A percentile compares a stretch with the other conserved stretches of the same genome.
phyloP scores from a whole-genome alignment of 768 basidiomycete genomes.

The Astraeus odoratus region DNA sequence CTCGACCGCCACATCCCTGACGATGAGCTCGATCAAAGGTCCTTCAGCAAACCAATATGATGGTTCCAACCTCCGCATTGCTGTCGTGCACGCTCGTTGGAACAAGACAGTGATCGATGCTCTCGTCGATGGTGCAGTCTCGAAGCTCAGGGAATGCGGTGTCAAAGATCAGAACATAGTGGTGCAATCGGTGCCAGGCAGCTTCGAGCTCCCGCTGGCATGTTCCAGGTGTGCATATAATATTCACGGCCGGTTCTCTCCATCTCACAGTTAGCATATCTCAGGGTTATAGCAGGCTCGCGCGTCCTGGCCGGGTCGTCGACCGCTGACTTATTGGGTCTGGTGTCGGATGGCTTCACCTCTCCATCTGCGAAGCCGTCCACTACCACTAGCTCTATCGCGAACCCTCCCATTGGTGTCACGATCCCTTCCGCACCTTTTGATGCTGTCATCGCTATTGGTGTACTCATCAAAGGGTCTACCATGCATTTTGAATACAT shows the following conservation, averaged over 20 bases:
- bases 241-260: constrained; percentile 3
- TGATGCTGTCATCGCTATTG: constrained; percentile 94
- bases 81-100: constrained; percentile 96
- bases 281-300: constrained; percentile 83
- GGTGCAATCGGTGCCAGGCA: constrained; percentile 88
- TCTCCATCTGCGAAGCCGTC: constrained; percentile 30
- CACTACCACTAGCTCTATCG: constrained; percentile 30
- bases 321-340: constrained; percentile 68
- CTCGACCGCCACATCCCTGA: too few species aligned
- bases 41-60: constrained; percentile 59
- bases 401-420: constrained; percentile 38
- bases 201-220: constrained; percentile 88
- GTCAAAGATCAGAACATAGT: constrained; percentile 89
- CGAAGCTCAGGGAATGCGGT: constrained; percentile 76
- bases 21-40: constrained; percentile 64
- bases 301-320: constrained; percentile 73
- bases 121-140: constrained; percentile 71
- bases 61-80: constrained; percentile 75
- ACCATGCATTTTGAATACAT: constrained; percentile 99
- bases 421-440: constrained; percentile 61
- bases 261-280: constrained; percentile 8
- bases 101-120: constrained; percentile 84
- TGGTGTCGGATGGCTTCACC: constrained; percentile 36
- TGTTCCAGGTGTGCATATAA: constrained; percentile 64
- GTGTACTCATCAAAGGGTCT: constrained; percentile 94